Evolutionary conservation across 306 rosid genomes (phyloP).

Genomic region (Ceratonia siliqua): DNA sequence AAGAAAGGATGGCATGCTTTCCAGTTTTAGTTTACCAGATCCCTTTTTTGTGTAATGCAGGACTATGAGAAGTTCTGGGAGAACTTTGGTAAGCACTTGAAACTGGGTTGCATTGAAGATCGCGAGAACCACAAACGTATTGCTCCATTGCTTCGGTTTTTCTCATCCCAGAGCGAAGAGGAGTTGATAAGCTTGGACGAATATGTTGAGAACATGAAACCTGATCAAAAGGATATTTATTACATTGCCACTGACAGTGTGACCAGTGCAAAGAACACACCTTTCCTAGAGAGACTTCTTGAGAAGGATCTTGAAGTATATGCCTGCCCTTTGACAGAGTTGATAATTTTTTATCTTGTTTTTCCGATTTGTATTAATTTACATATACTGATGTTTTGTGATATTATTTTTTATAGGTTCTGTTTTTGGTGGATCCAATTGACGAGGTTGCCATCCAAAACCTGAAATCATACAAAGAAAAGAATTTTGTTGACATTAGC

Average conservation of each 20-base stretch:
- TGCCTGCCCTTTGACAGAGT: not conserved
- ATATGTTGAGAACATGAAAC: constrained; percentile 94
- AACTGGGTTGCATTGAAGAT: constrained; percentile 98
- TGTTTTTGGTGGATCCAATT: constrained; percentile 92
- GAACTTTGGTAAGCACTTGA: constrained; percentile 88
- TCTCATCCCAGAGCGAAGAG: constrained; percentile 88
- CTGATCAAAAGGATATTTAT: constrained; percentile 94
- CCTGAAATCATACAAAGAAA: constrained; percentile 87
- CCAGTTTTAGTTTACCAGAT: constrained; percentile 17
- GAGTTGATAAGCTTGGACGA: constrained; percentile 87
- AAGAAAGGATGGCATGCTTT: constrained; percentile 8
- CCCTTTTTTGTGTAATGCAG: constrained; percentile 46
- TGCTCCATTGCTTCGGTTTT: constrained; percentile 93
- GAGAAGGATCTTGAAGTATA: constrained; percentile 87
- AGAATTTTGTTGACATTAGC: constrained; percentile 92
- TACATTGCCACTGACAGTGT: constrained; percentile 93
- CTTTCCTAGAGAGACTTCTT: constrained; percentile 84
- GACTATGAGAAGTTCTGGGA: constrained; percentile 96
- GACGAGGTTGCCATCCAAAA: constrained; percentile 96
- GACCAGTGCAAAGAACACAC: constrained; percentile 86
- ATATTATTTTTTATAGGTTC: constrained; percentile 56
- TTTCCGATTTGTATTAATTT: not conserved
- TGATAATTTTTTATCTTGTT: not conserved
- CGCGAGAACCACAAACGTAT: constrained; percentile 95
- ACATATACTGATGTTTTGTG: constrained; percentile 16